A percentile compares a stretch with the other conserved stretches of the same genome.
Conservation (phyloP, 768 basidiomycete genomes). For the Panus rudis region DNA sequence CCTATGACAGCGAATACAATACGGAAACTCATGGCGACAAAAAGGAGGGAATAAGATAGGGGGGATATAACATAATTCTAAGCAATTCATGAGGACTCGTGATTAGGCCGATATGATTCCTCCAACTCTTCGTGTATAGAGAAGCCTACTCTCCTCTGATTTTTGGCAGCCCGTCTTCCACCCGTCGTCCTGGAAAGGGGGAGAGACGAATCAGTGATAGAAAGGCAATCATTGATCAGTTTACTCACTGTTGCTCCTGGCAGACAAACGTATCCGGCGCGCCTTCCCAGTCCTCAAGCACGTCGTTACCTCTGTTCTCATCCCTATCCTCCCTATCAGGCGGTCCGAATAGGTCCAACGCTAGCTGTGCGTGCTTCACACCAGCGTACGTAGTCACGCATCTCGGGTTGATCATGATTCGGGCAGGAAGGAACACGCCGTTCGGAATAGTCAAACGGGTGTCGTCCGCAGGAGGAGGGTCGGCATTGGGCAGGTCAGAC, state of each 20-base stretch:
- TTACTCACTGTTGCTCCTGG: slow-evolving; percentile 78
- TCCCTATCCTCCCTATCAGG: slow-evolving; percentile 31
- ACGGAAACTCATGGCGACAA: too few species aligned
- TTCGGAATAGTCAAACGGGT: slow-evolving; percentile 69
- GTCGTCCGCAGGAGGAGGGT: slow-evolving; percentile 31
- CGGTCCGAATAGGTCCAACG: slow-evolving; percentile 86
- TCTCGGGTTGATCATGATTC: slow-evolving; percentile 92
- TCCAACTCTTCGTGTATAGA: slow-evolving; percentile 71
- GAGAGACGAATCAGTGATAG: slow-evolving; percentile 2
- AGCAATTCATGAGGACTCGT: background rate
- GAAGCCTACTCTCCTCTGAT: slow-evolving; percentile 77
- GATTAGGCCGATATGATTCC: slow-evolving; percentile 6
- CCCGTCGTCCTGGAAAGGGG: slow-evolving; percentile 60
- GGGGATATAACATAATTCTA: background rate
- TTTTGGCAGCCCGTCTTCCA: slow-evolving; percentile 84
- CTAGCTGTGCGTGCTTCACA: slow-evolving; percentile 91
- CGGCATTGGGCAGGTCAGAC: slow-evolving; percentile 26
- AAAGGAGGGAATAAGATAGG: background rate
- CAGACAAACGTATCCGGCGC: slow-evolving; percentile 98
- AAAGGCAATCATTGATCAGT: background rate
- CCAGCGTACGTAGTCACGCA: slow-evolving; percentile 98
- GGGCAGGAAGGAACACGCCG: slow-evolving; percentile 77
- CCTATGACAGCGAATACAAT: too few species aligned
- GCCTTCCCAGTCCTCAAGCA: slow-evolving; percentile 91
- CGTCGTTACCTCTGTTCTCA: slow-evolving; percentile 46